phyloP scores from a whole-genome alignment of 257 asterid species.

The Cordia subcordata region DNA sequence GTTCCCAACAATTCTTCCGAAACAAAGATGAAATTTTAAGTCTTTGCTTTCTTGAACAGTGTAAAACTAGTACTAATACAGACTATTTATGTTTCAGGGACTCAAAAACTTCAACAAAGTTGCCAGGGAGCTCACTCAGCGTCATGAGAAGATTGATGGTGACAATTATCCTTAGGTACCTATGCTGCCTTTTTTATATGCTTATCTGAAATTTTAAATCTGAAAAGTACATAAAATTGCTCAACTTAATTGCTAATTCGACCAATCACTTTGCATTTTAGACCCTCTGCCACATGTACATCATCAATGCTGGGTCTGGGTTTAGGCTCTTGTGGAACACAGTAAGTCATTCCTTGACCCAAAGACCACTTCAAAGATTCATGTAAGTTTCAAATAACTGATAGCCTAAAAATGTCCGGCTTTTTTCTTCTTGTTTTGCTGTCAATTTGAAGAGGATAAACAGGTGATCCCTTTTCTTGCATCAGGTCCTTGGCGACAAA shows the following conservation, averaged over 20 bases:
- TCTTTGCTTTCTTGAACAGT: neutral
- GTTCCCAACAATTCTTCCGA: no score
- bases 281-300: constrained; percentile 73
- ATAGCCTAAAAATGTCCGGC: neutral
- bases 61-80: neutral
- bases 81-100: constrained; percentile 36
- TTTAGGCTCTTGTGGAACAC: constrained; percentile 89
- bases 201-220: no score
- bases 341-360: constrained; percentile 85
- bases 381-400: constrained; percentile 32
- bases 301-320: constrained; percentile 84
- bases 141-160: constrained; percentile 70
- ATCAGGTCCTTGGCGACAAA: constrained; percentile 68
- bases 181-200: neutral
- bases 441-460: neutral
- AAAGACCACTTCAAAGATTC: constrained; percentile 75
- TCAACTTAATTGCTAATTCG: no score
- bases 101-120: constrained; percentile 64
- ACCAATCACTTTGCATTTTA: constrained; percentile 12
- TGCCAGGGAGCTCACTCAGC: constrained; percentile 74
- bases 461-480: neutral
- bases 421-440: neutral
- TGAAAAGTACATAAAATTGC: no score
- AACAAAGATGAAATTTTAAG: no score
- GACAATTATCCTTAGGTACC: constrained; percentile 84